These are phyloP conservation scores for Linnemannia exigua DNA, from an alignment of 192 early-diverging fungal species.

Conservation along the genomic window DNA sequence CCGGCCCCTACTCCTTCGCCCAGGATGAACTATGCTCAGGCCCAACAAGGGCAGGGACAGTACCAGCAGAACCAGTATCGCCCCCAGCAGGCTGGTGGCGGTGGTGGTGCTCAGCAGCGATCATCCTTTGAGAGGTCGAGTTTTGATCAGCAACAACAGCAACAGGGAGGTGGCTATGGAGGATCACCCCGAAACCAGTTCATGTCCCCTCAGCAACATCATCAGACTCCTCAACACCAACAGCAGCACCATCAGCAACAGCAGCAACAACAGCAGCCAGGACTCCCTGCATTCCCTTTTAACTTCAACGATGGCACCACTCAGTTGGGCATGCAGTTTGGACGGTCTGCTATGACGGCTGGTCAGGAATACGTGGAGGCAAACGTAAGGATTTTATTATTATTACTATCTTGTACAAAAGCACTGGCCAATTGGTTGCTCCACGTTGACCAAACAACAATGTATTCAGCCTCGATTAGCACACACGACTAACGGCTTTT, in stretches of 20 bases:
- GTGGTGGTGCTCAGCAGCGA: constrained; percentile 21
- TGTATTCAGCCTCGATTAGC: neutral
- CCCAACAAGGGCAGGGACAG: constrained; percentile 33
- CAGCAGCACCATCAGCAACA: constrained; percentile 34
- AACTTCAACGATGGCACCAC: constrained; percentile 78
- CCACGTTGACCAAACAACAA: neutral
- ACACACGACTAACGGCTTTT: neutral
- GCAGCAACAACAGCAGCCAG: constrained; percentile 40
- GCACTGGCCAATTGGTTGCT: constrained; percentile 10
- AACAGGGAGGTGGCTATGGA: constrained; percentile 18
- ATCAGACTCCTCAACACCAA: constrained; percentile 16
- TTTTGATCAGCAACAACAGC: constrained; percentile 47
- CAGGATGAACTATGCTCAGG: constrained; percentile 51
- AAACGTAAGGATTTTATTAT: constrained; percentile 73
- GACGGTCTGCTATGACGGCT: constrained; percentile 83
- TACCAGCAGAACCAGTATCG: constrained; percentile 45
- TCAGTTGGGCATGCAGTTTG: constrained; percentile 97
- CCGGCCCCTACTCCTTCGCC: constrained; percentile 62
- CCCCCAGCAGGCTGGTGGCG: constrained; percentile 45
- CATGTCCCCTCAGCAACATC: constrained; percentile 46
- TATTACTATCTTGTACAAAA: neutral
- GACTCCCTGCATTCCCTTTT: constrained; percentile 62
- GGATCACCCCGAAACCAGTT: constrained; percentile 43
- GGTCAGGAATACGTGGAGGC: constrained; percentile 91
- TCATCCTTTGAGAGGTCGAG: constrained; percentile 44